Conservation (phyloP, 2,329 filamentous ascomycete species). For the Ceratocystis smalleyi region DNA sequence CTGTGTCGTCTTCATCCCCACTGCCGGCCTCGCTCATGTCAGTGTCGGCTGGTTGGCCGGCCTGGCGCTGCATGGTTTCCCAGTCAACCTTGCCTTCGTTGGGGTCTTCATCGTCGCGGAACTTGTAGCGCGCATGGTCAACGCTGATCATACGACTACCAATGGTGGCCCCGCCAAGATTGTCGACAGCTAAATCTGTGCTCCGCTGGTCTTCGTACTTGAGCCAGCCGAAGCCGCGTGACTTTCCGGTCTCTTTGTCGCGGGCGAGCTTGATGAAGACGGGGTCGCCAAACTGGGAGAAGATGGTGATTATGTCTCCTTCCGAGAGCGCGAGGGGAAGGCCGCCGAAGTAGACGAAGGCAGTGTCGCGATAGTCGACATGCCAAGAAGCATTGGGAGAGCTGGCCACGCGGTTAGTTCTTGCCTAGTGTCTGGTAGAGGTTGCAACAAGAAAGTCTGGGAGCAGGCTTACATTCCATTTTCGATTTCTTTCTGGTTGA, state of each 20-base stretch:
- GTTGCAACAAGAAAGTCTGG: neutral
- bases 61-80: constrained; percentile 42
- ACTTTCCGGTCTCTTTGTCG: constrained; percentile 93
- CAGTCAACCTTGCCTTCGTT: constrained; percentile 44
- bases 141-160: constrained; percentile 68
- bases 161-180: constrained; percentile 73
- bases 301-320: constrained; percentile 90
- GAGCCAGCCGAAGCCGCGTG: constrained; percentile 83
- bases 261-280: constrained; percentile 82
- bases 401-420: constrained; percentile 30
- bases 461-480: constrained; percentile 51
- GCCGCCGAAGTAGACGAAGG: constrained; percentile 90
- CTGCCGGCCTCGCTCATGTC: constrained; percentile 23
- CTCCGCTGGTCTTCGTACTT: constrained; percentile 98
- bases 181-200: constrained; percentile 90
- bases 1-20: constrained; percentile 33
- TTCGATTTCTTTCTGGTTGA: constrained; percentile 91
- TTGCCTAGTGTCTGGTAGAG: constrained; percentile 9
- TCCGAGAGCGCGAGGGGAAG: constrained; percentile 85
- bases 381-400: constrained; percentile 86
- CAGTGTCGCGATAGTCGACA: constrained; percentile 91
- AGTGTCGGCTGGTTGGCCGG: constrained; percentile 31
- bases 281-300: constrained; percentile 92
- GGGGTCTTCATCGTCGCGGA: constrained; percentile 59
- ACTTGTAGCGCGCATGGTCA: constrained; percentile 86